These are phyloP conservation scores for Carex pumila DNA, from an alignment of 176 grass and related monocot species.

Conservation along the genomic window DNA sequence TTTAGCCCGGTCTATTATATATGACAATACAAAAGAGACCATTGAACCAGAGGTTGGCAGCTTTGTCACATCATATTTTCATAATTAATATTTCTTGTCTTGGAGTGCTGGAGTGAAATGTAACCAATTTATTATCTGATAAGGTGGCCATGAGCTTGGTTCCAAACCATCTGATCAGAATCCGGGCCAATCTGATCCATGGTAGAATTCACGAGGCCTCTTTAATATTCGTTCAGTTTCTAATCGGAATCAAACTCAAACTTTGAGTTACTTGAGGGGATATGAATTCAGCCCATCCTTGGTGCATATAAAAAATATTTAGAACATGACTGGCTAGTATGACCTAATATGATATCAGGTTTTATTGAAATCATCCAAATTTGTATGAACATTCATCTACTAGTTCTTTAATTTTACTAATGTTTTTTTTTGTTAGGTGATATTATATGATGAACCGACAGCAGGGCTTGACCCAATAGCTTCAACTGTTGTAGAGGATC, in stretches of 20 bases:
- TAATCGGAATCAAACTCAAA: too few relatives aligned
- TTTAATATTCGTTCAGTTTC: too few relatives aligned
- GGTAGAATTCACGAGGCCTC: too few relatives aligned
- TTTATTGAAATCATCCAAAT: background rate
- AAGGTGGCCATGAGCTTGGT: background rate
- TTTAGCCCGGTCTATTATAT: slow-evolving; percentile 94
- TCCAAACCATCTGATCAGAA: too few relatives aligned
- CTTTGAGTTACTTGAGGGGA: too few relatives aligned
- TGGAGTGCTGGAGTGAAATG: background rate
- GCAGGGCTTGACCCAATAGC: slow-evolving; percentile 96
- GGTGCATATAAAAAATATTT: background rate
- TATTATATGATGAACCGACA: slow-evolving; percentile 94
- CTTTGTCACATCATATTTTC: background rate
- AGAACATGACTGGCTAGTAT: background rate
- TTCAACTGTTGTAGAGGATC: slow-evolving; percentile 95
- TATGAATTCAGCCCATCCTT: background rate
- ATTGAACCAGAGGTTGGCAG: slow-evolving; percentile 78
- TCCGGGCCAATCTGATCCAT: too few relatives aligned
- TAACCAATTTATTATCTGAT: background rate
- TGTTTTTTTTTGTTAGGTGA: slow-evolving; percentile 40
- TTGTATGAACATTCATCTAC: background rate
- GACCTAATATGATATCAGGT: background rate
- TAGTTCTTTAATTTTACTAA: background rate
- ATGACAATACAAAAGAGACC: slow-evolving; percentile 71
- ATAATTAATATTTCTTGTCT: background rate